A percentile compares a stretch with the other conserved stretches of the same genome.
phyloP scores from a whole-genome alignment of 2,329 filamentous ascomycete species.

The Neofusicoccum sp. region DNA sequence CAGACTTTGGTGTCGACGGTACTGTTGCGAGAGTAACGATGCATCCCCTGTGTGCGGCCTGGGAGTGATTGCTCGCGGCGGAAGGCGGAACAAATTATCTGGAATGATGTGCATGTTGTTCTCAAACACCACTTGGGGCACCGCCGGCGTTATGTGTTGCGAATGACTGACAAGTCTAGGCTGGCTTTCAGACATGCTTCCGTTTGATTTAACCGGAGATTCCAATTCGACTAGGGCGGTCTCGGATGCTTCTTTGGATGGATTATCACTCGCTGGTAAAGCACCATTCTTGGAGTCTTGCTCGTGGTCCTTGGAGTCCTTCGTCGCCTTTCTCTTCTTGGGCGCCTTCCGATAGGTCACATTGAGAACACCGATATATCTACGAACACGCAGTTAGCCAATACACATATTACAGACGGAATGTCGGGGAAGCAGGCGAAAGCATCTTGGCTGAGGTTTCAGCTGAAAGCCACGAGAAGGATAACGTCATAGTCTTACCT shows the following conservation, averaged over 20 bases:
- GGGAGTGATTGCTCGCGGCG: constrained; percentile 46
- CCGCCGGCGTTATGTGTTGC: constrained; percentile 65
- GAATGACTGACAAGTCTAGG: constrained; percentile 72
- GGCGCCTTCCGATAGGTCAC: constrained; percentile 88
- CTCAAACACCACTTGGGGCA: constrained; percentile 90
- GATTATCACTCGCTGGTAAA: background rate
- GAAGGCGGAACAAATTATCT: constrained; percentile 73
- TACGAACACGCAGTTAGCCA: constrained; percentile 48
- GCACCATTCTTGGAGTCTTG: background rate
- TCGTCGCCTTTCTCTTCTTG: constrained; percentile 57
- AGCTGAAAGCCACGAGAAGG: constrained; percentile 36
- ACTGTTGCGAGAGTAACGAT: constrained; percentile 35
- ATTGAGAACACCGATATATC: constrained; percentile 95
- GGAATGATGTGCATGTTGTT: constrained; percentile 95
- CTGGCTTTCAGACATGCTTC: constrained; percentile 27
- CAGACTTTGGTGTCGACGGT: constrained; percentile 41
- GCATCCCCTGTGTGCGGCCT: constrained; percentile 28
- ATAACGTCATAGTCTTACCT: constrained; percentile 51
- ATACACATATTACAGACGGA: constrained; percentile 15
- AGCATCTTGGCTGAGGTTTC: constrained; percentile 43
- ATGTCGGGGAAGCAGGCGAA: background rate
- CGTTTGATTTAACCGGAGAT: constrained; percentile 26
- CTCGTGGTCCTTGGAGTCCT: constrained; percentile 13
- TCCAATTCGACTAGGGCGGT: background rate
- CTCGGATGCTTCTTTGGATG: constrained; percentile 1